These are phyloP conservation scores for Ophiostoma fasciatum DNA, from an alignment of 2,329 filamentous ascomycete genomes.

Conservation along the genomic window DNA sequence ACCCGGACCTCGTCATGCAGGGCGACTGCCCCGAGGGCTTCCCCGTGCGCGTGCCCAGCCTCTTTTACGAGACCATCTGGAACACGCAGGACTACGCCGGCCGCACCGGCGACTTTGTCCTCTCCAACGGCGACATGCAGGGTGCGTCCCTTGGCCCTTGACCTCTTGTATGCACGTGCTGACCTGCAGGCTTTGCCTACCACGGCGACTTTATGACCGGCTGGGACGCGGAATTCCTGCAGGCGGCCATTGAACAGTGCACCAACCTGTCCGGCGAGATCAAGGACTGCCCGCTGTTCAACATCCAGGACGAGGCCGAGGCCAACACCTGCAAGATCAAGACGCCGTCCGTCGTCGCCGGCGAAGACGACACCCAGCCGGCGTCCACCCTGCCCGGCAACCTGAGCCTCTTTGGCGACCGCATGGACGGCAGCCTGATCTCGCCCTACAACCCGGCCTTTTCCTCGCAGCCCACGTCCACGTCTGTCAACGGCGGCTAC, in stretches of 20 bases:
- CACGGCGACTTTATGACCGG: constrained; percentile 71
- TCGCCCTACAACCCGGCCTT: constrained; percentile 8
- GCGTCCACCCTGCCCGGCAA: constrained; percentile 47
- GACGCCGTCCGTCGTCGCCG: constrained; percentile 35
- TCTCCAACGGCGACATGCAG: constrained; percentile 65
- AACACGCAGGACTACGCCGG: constrained; percentile 51
- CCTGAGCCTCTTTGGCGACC: constrained; percentile 24
- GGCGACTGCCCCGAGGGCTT: constrained; percentile 61
- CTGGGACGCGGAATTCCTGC: constrained; percentile 56
- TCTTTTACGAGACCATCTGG: constrained; percentile 83
- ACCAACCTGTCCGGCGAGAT: constrained; percentile 56
- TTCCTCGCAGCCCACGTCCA: constrained; percentile 7
- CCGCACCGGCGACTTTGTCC: constrained; percentile 52
- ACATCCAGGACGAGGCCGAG: constrained; percentile 43
- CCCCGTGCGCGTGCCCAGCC: constrained; percentile 51
- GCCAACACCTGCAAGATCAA: constrained; percentile 47
- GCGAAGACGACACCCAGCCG: constrained; percentile 45
- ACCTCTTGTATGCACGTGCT: too few relatives aligned
- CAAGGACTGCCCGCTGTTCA: constrained; percentile 61
- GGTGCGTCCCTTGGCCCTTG: too few relatives aligned
- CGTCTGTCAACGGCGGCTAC: constrained; percentile 1
- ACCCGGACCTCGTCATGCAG: constrained; percentile 60
- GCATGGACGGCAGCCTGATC: constrained; percentile 7
- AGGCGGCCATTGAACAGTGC: constrained; percentile 60
- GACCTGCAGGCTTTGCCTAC: constrained; percentile 49